Base-by-base conservation (phyloP, 352 stramenopile species). In the Globisporangium barbulae region DNA sequence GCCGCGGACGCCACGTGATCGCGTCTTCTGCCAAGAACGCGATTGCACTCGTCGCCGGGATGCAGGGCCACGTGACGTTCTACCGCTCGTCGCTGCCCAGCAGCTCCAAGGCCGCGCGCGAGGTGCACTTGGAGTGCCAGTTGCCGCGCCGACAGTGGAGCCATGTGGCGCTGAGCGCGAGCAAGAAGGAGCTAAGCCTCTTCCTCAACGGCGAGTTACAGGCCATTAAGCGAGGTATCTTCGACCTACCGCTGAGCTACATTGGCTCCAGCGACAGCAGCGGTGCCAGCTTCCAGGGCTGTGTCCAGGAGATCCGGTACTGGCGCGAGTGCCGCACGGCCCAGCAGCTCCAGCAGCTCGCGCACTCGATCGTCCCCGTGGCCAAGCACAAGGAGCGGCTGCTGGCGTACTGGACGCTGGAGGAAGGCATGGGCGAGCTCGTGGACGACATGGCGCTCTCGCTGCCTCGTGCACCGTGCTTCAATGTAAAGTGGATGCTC, bases 321-420 rank as follows among this genome's bases (percentile, higher is more conserved):
- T 93, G 84, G 84, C 72, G 63, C 13, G 74, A 73, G 53, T 75
- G 72, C 22, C 70, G 81, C 0, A 76, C 67, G 0, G 7, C 67
- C 12, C 62, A 81, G 31, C 72, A 84, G 44, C 63, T 93, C 8
- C 64, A 69, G 19, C 63, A 72, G 31, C 63, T 65, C 31, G 69
- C 74, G 15, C 41, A 63, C 5, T 62, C 63, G 1, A 82, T 90
- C 58, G 66, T 91, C 10, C 61, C 75, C 12, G 74, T 89, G 1
- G 64, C 67, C 5, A 72, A 70, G 48, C 76, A 69, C 37, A 68
- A 68, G 21, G 64, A 64, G 28, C 25, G 15, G n/a, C 65, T 93
- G 9, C 12, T 73, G 2, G 80, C 69, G 37, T 93, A 93, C 65
- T 93, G 81, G 78, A 91, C 82, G 30, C 73, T 93, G n/a, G 84